A percentile compares a stretch with the other conserved stretches of the same genome.
Conservation (phyloP, 148 eudicot species). For the Suaeda aralocaspica region DNA sequence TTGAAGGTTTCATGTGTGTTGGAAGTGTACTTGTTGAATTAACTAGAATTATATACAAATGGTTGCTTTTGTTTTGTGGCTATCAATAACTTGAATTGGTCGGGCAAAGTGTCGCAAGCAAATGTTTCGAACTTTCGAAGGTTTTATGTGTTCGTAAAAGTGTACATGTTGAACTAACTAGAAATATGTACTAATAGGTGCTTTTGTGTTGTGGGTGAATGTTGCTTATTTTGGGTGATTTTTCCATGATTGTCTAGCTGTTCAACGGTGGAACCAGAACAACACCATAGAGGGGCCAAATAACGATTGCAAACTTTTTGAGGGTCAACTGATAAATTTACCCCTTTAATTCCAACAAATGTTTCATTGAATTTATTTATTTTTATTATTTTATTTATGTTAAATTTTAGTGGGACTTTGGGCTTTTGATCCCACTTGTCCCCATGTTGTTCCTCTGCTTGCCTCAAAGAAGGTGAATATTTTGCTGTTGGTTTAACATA, state of each 20-base stretch:
- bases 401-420: background rate
- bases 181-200: background rate
- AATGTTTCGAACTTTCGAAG: background rate
- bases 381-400: background rate
- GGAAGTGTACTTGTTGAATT: background rate
- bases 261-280: background rate
- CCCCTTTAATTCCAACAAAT: too few relatives aligned
- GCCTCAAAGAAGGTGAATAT: background rate
- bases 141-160: too few relatives aligned
- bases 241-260: too few relatives aligned
- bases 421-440: background rate
- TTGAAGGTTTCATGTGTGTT: too few relatives aligned
- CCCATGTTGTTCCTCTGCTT: background rate
- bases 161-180: too few relatives aligned
- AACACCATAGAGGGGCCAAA: background rate
- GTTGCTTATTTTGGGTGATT: background rate
- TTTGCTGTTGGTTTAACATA: background rate
- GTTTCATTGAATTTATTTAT: too few relatives aligned
- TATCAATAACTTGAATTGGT: too few relatives aligned
- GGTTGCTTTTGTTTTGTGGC: too few relatives aligned
- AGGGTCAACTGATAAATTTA: too few relatives aligned
- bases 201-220: background rate
- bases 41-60: too few relatives aligned
- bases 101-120: too few relatives aligned
- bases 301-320: background rate